A percentile compares a stretch with the other conserved stretches of the same genome.
Conservation (phyloP, 192 early-diverging fungal genomes). For the Entrophospora sp. region DNA sequence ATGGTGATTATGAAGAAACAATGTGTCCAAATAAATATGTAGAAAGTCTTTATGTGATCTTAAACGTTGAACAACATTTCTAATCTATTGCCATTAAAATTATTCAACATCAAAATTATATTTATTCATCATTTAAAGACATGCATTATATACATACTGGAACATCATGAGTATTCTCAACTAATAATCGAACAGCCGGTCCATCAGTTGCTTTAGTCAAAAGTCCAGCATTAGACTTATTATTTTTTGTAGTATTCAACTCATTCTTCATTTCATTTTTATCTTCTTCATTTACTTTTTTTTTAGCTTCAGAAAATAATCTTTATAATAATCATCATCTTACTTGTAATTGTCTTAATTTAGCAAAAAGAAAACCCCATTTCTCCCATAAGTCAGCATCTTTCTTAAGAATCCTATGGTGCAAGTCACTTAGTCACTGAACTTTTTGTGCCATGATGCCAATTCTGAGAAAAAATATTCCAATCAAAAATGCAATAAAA, state of each 20-base stretch:
- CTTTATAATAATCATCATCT: too few species aligned
- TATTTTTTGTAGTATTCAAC: not conserved
- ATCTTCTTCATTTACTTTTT: too few species aligned
- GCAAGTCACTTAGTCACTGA: too few species aligned
- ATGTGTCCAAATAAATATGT: constrained; percentile 86
- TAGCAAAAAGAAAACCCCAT: constrained; percentile 86
- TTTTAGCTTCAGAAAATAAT: too few species aligned
- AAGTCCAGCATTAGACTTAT: too few species aligned
- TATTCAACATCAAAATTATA: not conserved
- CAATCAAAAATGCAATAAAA: too few species aligned
- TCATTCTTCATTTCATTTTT: constrained; percentile 17
- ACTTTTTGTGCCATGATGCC: too few species aligned
- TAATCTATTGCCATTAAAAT: constrained; percentile 29
- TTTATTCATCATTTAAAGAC: not conserved
- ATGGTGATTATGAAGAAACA: constrained; percentile 65
- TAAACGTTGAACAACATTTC: constrained; percentile 66
- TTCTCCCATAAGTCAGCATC: constrained; percentile 70
- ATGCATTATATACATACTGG: constrained; percentile 40
- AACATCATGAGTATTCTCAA: constrained; percentile 76
- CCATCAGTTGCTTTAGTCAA: constrained; percentile 35
- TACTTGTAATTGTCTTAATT: constrained; percentile 62
- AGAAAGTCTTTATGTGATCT: constrained; percentile 46
- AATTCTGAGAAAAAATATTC: too few species aligned
- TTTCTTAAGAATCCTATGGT: constrained; percentile 56
- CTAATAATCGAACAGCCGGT: constrained; percentile 72